Base-by-base conservation (phyloP, 192 early-diverging fungal genomes). In the Coemansia sp. region DNA sequence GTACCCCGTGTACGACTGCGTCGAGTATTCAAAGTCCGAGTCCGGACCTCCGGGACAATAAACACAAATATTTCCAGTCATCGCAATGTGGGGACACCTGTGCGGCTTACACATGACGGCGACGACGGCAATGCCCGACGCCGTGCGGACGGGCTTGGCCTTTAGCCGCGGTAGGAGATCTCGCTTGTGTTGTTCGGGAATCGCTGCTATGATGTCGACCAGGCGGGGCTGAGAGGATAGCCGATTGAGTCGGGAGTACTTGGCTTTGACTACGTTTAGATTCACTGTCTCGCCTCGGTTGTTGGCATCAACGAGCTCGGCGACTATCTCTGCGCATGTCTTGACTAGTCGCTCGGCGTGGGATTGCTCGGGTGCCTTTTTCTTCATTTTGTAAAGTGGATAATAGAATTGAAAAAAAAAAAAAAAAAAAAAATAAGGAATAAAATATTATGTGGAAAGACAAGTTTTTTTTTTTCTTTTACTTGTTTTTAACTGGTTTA, bases 1-100 rank as follows among this genome's bases (percentile, higher is more conserved):
- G 80, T 98, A 99, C 34, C 98, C 98, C 24, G 98, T 99, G 67
- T 99, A 99, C n/a, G 96, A 98, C 78, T 99, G 98, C 51, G 98
- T 99, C 48, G 95, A 97, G 82, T 99, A 99, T 83, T 99, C 98
- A 76, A 99, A 99, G 76, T 99, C 98, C 6, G 95, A 97, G 75
- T 99, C 98, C 3, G 98, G 98, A 1, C 98, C 98, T 56, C 97
- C 97, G 19, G 97, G 97, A 69, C 96, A 95, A 80, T 97, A 82
- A 76, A 99, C 97, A 78, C 98, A 99, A 67, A 99, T 95, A 75
- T 99, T 98, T 66, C 96, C 96, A 2, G 98, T 98, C 92, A 98
- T 95, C 42, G 98, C 95, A 72, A 99, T 98, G 70, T 99, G 98
- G 24, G 98, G 98, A 69, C 98, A 99, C 58, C 34, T 94, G 89